A percentile compares a stretch with the other conserved stretches of the same genome.
These are phyloP conservation scores for Vitis vinifera DNA, from an alignment of 164 flowering plant genomes.

Conservation along the genomic window DNA sequence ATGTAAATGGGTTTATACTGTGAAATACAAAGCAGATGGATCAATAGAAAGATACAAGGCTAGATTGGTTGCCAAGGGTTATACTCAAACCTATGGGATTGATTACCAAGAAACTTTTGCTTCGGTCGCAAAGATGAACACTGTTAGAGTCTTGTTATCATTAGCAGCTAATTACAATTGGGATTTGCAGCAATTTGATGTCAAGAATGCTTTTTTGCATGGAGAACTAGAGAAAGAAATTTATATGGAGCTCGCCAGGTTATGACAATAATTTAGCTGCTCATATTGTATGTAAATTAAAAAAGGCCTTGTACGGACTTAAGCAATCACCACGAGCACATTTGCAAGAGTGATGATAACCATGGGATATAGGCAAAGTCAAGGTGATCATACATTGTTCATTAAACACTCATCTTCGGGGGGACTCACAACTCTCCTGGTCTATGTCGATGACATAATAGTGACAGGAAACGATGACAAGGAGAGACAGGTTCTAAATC, in stretches of 20 bases:
- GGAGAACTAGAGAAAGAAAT: conserved; percentile 3
- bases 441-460: too few relatives aligned
- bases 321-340: too few relatives aligned
- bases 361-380: too few relatives aligned
- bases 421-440: too few relatives aligned
- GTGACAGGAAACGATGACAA: too few relatives aligned
- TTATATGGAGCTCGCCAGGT: background rate
- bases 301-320: too few relatives aligned
- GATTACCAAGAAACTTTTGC: background rate
- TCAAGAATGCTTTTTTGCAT: conserved; percentile 9
- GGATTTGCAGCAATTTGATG: conserved; percentile 5
- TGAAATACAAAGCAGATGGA: conserved; percentile 6
- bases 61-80: conserved; percentile 5
- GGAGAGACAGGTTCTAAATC: too few relatives aligned
- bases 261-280: background rate
- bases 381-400: too few relatives aligned
- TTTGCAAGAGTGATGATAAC: too few relatives aligned
- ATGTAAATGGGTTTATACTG: too few relatives aligned
- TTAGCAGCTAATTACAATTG: background rate
- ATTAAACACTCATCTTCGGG: too few relatives aligned
- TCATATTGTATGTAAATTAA: too few relatives aligned
- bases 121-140: conserved; percentile 4
- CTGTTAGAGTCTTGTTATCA: background rate
- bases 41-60: conserved; percentile 5
- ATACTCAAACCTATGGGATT: conserved; percentile 6